Percentiles rank a stretch among this genome's conserved stretches.
phyloP scores from a whole-genome alignment of 257 asterid genomes.

The Thymus quinquecostatus region DNA sequence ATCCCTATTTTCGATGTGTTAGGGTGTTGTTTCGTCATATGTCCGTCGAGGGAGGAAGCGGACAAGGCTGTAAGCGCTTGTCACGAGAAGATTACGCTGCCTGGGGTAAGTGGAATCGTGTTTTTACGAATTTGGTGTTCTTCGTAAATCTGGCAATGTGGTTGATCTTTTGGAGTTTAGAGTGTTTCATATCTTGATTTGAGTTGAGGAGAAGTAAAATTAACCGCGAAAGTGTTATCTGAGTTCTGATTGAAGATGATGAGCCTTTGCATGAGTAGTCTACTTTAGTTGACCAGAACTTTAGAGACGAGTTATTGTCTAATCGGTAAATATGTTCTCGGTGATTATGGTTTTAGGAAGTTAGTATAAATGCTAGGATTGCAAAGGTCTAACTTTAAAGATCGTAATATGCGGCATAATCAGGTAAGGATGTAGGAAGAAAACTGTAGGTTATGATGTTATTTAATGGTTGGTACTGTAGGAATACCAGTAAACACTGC shows the following conservation, averaged over 20 bases:
- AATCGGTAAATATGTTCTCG: slow-evolving; percentile 6
- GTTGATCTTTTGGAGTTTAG: slow-evolving; percentile 16
- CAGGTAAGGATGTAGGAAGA: slow-evolving; percentile 2
- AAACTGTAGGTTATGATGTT: neutral
- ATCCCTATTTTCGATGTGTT: slow-evolving; percentile 40
- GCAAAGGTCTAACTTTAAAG: slow-evolving; percentile 14
- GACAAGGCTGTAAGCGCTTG: slow-evolving; percentile 86
- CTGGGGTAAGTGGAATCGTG: slow-evolving; percentile 64
- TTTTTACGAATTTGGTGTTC: neutral
- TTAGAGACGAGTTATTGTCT: neutral
- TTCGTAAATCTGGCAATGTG: slow-evolving; percentile 22
- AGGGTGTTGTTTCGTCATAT: slow-evolving; percentile 93
- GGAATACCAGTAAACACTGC: slow-evolving; percentile 3
- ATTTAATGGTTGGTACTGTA: slow-evolving; percentile 6
- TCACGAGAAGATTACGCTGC: slow-evolving; percentile 83
- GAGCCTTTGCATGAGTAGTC: slow-evolving; percentile 13
- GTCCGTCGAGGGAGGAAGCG: slow-evolving; percentile 94
- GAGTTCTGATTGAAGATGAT: neutral
- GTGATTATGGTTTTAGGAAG: slow-evolving; percentile 30
- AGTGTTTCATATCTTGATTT: slow-evolving; percentile 20
- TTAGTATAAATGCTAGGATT: slow-evolving; percentile 14
- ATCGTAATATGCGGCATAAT: neutral
- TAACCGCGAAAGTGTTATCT: neutral
- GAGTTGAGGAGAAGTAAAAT: neutral
- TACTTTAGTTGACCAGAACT: neutral